phyloP scores from a whole-genome alignment of 805 yeast genomes.

The Kodamaea neixiangensis region DNA sequence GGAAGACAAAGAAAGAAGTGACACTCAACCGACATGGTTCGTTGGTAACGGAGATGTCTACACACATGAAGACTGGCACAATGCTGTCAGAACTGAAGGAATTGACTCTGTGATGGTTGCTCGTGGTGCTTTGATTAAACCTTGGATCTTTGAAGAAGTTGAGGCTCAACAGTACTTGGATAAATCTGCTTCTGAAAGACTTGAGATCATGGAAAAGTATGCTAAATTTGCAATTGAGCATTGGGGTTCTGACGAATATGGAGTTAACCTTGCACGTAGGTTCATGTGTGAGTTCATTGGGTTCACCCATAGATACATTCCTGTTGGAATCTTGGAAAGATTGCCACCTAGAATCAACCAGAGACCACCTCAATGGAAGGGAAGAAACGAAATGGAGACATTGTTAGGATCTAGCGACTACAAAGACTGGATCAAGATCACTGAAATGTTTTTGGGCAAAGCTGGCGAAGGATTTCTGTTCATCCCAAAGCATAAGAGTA shows the following conservation, averaged over 20 bases:
- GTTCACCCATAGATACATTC: constrained; percentile 91
- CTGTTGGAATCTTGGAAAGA: constrained; percentile 87
- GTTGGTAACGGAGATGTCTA: constrained; percentile 95
- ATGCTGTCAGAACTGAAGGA: constrained; percentile 60
- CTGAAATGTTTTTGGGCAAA: constrained; percentile 94
- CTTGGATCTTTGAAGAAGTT: constrained; percentile 98
- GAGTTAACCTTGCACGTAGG: constrained; percentile 83
- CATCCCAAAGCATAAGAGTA: constrained; percentile 94
- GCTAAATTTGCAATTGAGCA: constrained; percentile 85
- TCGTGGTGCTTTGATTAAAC: constrained; percentile 95
- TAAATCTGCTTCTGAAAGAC: constrained; percentile 85
- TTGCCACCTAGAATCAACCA: constrained; percentile 88
- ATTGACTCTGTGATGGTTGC: constrained; percentile 97
- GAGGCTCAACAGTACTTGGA: constrained; percentile 88
- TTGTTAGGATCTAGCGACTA: constrained; percentile 81
- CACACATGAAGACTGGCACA: constrained; percentile 86
- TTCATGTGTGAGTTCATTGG: constrained; percentile 92
- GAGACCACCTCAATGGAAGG: constrained; percentile 91
- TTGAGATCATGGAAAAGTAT: constrained; percentile 69
- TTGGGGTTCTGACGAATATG: constrained; percentile 98
- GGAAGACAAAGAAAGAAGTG: constrained; percentile 62
- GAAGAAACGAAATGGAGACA: constrained; percentile 91
- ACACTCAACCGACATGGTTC: constrained; percentile 68
- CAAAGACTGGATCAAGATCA: constrained; percentile 92
- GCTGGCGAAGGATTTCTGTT: constrained; percentile 74